Evolutionary conservation across 345 rosid genomes (phyloP), one percentile per base, ranked within the genome.

Genomic region (Orychophragmus violaceus): DNA sequence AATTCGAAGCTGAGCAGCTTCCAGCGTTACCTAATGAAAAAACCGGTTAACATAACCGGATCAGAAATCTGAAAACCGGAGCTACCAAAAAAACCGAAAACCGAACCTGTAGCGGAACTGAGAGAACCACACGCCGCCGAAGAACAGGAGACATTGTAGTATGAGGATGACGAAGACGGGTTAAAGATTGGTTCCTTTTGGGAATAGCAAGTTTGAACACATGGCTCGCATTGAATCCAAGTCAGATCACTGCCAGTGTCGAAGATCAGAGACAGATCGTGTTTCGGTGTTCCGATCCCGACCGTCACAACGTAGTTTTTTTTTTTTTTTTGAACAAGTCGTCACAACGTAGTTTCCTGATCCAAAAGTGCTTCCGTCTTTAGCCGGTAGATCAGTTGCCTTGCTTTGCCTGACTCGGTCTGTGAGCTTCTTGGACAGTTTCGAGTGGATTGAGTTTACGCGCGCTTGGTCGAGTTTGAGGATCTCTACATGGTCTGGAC

Each of bases 221-320:
- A 87, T 5, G 89, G 88, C 30, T 80, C 25, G 18, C 91, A 85
- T 3, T 84, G 87, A 2, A 85, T 84, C 91, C 95, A 86, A 0
- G 95, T 84, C 52, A 86, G 61, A 64, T 84, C 91, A 27, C 95
- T 85, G 6, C 91, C 95, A 0, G 91, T 86, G 62, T 85, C 95
- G 17, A 84, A 86, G 25, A 81, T 68, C 39, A 88, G 79, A 12
- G 87, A 66, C 0, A 80, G 23, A 0, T 80, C 80, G 29, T 67
- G 68, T 24, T 81, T 83, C 0, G 95, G 95, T 8, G 80, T 74
- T 30, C 91, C 95, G 10, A 88, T 44, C 29, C 87, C 89, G 37
- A 88, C 83, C 0, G 82, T 76, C 0, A 84, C 89, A 3, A 88
- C 24, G 61, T 68, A 88, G 69, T 84, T 81, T 5, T n/a, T n/a